phyloP scores from a whole-genome alignment of 352 stramenopile genomes.

The Globisporangium iwayamae region DNA sequence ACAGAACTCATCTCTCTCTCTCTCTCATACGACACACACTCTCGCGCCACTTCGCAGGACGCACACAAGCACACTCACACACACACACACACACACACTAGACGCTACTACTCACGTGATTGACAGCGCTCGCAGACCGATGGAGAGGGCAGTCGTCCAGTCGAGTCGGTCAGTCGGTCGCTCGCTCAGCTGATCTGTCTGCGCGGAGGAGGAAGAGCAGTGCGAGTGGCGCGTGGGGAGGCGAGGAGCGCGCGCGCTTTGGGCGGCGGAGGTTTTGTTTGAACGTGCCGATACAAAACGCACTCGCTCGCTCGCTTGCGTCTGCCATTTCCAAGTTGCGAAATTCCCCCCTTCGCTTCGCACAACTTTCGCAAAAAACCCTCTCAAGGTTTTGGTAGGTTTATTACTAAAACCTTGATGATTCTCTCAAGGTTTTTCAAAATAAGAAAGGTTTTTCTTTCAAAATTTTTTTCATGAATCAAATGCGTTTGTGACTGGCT shows the following conservation, averaged over 20 bases:
- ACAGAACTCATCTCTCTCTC: background rate
- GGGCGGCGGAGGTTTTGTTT: constrained; percentile 13
- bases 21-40: background rate
- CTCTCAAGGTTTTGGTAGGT: background rate
- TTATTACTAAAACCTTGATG: background rate
- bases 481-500: background rate
- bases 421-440: background rate
- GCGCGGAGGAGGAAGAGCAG: constrained; percentile 5
- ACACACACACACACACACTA: background rate
- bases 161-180: background rate
- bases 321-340: constrained; percentile 1
- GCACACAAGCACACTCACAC: background rate
- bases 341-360: constrained; percentile 8
- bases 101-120: background rate
- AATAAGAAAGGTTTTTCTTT: background rate
- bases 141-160: background rate
- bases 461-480: background rate
- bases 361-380: background rate
- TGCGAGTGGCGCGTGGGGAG: background rate
- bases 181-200: background rate
- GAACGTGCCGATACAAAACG: constrained; percentile 9
- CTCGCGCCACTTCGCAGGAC: background rate
- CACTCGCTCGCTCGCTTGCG: background rate
- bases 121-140: background rate
- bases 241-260: constrained; percentile 6